These are phyloP conservation scores for Trichoderma sp. DNA, from an alignment of 2,329 filamentous ascomycete species.

Conservation along the genomic window DNA sequence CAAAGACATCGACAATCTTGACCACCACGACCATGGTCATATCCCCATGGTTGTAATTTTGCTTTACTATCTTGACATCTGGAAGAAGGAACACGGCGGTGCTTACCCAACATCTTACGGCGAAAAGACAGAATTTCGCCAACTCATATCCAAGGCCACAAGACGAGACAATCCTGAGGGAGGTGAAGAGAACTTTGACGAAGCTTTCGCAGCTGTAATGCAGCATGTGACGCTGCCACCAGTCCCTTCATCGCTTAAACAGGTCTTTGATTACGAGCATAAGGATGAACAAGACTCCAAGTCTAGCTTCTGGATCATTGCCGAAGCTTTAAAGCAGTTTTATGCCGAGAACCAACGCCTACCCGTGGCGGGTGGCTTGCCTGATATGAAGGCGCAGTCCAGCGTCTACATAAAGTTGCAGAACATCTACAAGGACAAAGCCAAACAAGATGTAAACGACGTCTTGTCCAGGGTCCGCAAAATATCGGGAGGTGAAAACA, in stretches of 20 bases:
- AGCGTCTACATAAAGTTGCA: constrained; percentile 86
- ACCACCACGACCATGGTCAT: constrained; percentile 83
- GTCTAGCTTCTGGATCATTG: constrained; percentile 84
- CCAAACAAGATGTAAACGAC: constrained; percentile 72
- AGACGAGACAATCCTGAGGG: constrained; percentile 76
- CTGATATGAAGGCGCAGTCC: constrained; percentile 97
- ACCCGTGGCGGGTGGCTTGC: constrained; percentile 81
- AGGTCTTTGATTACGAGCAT: constrained; percentile 70
- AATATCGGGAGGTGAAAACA: constrained; percentile 46
- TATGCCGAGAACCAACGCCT: constrained; percentile 69
- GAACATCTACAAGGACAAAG: constrained; percentile 88
- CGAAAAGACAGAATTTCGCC: constrained; percentile 82
- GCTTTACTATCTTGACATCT: constrained; percentile 76
- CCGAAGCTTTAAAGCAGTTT: constrained; percentile 74
- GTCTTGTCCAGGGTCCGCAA: constrained; percentile 65
- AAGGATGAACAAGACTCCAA: constrained; percentile 22
- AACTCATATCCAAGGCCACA: constrained; percentile 63
- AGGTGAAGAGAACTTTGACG: constrained; percentile 95
- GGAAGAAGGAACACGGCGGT: constrained; percentile 71
- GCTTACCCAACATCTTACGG: constrained; percentile 70
- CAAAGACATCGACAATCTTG: constrained; percentile 64
- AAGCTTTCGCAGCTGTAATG: constrained; percentile 82
- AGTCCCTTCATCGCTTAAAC: constrained; percentile 66
- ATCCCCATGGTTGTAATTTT: constrained; percentile 83
- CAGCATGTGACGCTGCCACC: constrained; percentile 74